phyloP scores from a whole-genome alignment of 352 stramenopile species.

The Blastocystis sp. region DNA sequence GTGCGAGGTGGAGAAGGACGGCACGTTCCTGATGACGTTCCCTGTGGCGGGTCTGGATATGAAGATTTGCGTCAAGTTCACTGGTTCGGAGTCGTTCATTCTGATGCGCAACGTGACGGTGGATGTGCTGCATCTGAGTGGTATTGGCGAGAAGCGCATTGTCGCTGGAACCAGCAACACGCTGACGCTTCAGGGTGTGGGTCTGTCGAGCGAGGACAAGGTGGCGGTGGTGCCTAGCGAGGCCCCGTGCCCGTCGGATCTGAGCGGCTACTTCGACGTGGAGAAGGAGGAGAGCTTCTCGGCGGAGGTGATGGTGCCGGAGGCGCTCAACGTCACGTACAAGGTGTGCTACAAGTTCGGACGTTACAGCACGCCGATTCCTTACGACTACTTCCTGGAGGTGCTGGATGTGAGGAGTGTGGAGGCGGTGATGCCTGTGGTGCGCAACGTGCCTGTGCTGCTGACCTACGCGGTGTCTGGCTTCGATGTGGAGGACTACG shows the following conservation, averaged over 20 bases:
- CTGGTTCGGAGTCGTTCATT: neutral
- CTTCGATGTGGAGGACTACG: neutral
- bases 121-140: constrained; percentile 27
- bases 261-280: neutral
- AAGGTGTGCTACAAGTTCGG: constrained; percentile 45
- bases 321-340: neutral
- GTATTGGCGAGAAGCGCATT: neutral
- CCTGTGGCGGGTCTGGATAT: neutral
- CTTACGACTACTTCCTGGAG: constrained; percentile 21
- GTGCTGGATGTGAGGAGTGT: constrained; percentile 5
- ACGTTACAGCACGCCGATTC: neutral
- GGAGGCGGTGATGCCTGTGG: neutral
- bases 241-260: neutral
- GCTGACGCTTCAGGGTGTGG: constrained; percentile 35
- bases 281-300: neutral
- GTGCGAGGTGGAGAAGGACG: constrained; percentile 6
- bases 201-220: neutral
- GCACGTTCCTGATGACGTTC: constrained; percentile 46
- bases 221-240: constrained; percentile 14
- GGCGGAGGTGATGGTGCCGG: neutral
- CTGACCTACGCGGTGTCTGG: constrained; percentile 4
- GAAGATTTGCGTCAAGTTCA: constrained; percentile 23
- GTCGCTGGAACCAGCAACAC: constrained; percentile 25
- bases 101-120: constrained; percentile 50
- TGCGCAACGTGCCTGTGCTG: constrained; percentile 11